Evolutionary conservation across 495 filamentous ascomycete species (phyloP).

Genomic region (Penicillium psychrofluorescens): DNA sequence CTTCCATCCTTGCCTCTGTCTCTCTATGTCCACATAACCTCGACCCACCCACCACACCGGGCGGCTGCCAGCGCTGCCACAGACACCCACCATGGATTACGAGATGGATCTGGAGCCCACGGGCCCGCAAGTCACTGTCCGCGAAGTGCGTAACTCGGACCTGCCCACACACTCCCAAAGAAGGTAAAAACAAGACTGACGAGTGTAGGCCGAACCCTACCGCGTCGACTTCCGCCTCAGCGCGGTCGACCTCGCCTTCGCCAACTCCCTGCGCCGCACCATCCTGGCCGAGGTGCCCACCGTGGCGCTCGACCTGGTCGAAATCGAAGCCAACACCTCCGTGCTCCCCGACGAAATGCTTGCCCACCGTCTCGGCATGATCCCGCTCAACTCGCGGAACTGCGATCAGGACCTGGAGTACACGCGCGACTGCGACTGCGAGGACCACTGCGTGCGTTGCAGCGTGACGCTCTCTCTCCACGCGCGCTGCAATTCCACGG

Average conservation of each 20-base stretch:
- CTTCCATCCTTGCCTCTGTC: neutral
- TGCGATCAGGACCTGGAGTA: conserved; percentile 77
- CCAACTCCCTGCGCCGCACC: conserved; percentile 86
- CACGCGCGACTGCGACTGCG: conserved; percentile 94
- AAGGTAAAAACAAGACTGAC: conserved; percentile 1
- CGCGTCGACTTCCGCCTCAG: conserved; percentile 77
- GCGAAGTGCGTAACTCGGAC: conserved; percentile 42
- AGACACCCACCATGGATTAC: conserved; percentile 51
- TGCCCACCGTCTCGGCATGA: conserved; percentile 82
- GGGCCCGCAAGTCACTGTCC: conserved; percentile 64
- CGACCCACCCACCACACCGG: conserved; percentile 7
- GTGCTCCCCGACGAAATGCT: conserved; percentile 95
- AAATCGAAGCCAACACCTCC: conserved; percentile 87
- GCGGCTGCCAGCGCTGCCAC: conserved; percentile 22
- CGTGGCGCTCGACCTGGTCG: conserved; percentile 89
- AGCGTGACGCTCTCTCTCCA: conserved; percentile 75
- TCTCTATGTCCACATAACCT: neutral
- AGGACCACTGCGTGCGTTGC: conserved; percentile 84
- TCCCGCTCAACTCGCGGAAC: conserved; percentile 78
- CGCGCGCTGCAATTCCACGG: conserved; percentile 66
- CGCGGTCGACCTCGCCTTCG: conserved; percentile 78
- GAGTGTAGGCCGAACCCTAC: conserved; percentile 52
- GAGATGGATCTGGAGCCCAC: conserved; percentile 61
- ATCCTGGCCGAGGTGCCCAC: conserved; percentile 95
- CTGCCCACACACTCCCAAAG: neutral